Base-by-base conservation (phyloP, 345 rosid genomes). In the Carallia pectinifolia region DNA sequence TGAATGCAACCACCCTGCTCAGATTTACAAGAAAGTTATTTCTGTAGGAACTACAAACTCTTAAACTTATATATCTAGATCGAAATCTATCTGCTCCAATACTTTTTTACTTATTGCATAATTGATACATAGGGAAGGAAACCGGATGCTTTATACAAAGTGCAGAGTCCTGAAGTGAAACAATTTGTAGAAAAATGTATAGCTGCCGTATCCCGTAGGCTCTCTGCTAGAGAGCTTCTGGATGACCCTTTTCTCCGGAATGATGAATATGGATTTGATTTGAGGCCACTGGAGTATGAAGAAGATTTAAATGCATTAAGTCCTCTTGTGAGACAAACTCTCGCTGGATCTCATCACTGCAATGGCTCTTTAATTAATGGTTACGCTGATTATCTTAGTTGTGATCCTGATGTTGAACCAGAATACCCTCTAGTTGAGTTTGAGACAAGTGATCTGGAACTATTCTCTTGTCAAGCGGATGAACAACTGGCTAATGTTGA, bases 21-120 rank as follows among this genome's bases (percentile, higher is more conserved):
- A 96, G 80, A 96, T 96, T 77, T 96, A 92, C 87, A 96, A 92
- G 88, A 96, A 96, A 96, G 99, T 96, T 63, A 74, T 81, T 54
- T 87, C 98, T 16, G 99, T 95, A 86, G 82, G 98, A 67, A 59
- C 77, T 66, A 19, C 30, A n/a, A 67, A 30, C 66, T 67, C 70
- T 69, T 58, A 19, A 16, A 38, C 47, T 18, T 27, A 29, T 64
- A 37, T 71, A 12, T 36, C 44, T 37, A 6, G 13, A 59, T 72
- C 74, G 44, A 40, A n/a, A 6, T 65, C 3, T 65, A 7, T 58
- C 13, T 30, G 50, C 52, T 9, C 37, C 36, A 15, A 27, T 8
- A 30, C 55, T 38, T 53, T 38, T 52, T 67, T 56, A 61, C 68
- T 58, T 47, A 39, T 74, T 13, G 67, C 71, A 34, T 53, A 19